Conservation (phyloP, 1,284 basidiomycete species). For the Sporisorium graminicola region DNA sequence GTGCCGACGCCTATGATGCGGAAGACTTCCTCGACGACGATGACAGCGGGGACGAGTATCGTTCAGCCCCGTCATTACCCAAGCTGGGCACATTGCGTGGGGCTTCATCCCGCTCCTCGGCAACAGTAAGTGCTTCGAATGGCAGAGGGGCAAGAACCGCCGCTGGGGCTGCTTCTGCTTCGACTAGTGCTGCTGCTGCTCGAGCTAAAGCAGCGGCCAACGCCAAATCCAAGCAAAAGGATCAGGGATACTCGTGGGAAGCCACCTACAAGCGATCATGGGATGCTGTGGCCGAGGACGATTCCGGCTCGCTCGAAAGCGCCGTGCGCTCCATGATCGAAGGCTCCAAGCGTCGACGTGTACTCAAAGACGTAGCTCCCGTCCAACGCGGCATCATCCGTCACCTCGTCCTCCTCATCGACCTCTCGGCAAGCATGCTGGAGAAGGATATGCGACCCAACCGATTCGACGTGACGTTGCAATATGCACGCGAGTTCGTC, state of each 20-base stretch:
- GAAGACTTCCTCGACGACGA: slow-evolving; percentile 57
- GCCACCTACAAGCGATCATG: slow-evolving; percentile 92
- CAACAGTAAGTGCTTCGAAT: slow-evolving; percentile 14
- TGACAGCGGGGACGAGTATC: slow-evolving; percentile 53
- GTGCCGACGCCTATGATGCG: slow-evolving; percentile 42
- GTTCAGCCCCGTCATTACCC: slow-evolving; percentile 37
- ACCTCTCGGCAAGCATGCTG: slow-evolving; percentile 90
- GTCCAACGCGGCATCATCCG: slow-evolving; percentile 95
- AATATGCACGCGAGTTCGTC: slow-evolving; percentile 84
- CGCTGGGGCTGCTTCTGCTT: slow-evolving; percentile 2
- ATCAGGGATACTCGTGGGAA: slow-evolving; percentile 86
- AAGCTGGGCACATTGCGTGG: slow-evolving; percentile 31
- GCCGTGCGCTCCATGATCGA: slow-evolving; percentile 91
- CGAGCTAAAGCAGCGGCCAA: slow-evolving; percentile 20
- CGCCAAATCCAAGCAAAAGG: slow-evolving; percentile 42
- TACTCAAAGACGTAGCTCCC: slow-evolving; percentile 81
- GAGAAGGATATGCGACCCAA: slow-evolving; percentile 96
- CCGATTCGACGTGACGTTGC: slow-evolving; percentile 80
- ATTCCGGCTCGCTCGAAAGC: slow-evolving; percentile 86
- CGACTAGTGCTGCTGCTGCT: not conserved
- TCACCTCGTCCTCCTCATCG: slow-evolving; percentile 89
- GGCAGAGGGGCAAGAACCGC: slow-evolving; percentile 25
- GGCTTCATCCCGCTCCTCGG: slow-evolving; percentile 17
- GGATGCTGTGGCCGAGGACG: slow-evolving; percentile 97
- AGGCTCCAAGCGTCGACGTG: slow-evolving; percentile 76